Conservation (phyloP, 257 asterid species). For the Solanum rostratum region DNA sequence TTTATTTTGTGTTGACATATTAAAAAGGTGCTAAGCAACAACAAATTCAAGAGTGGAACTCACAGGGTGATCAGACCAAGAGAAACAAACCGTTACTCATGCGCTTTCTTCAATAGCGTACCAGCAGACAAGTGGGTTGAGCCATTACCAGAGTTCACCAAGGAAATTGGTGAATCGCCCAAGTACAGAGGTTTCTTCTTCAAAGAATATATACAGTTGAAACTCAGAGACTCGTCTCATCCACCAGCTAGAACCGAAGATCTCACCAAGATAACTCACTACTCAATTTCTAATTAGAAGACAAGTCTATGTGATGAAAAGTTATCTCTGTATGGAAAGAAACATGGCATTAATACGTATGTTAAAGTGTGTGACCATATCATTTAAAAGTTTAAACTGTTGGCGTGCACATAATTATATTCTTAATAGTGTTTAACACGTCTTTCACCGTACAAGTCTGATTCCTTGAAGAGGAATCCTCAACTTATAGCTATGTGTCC, state of each 20-base stretch:
- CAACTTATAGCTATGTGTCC: background rate
- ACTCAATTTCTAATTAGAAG: background rate
- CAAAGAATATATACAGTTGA: conserved; percentile 24
- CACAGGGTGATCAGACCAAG: conserved; percentile 29
- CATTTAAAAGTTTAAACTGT: background rate
- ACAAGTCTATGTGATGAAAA: too few species aligned
- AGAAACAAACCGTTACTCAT: conserved; percentile 23
- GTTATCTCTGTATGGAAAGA: too few species aligned
- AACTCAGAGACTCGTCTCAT: conserved; percentile 31
- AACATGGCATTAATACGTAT: too few species aligned
- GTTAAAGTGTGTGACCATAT: background rate
- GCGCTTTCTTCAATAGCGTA: conserved; percentile 27
- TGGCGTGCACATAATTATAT: background rate
- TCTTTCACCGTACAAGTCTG: background rate
- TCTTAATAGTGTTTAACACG: background rate
- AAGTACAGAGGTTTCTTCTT: conserved; percentile 27
- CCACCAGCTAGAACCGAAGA: conserved; percentile 23
- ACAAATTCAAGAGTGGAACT: conserved; percentile 39
- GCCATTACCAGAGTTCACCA: conserved; percentile 31
- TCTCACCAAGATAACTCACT: background rate
- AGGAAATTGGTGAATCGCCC: conserved; percentile 21
- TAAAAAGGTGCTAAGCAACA: conserved; percentile 26
- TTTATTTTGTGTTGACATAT: background rate
- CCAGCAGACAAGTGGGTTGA: conserved; percentile 40
- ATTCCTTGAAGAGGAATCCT: background rate